Percentiles rank a stretch among this genome's conserved stretches.
These are phyloP conservation scores for Candida caryicola DNA, from an alignment of 805 yeast genomes.

Conservation along the genomic window DNA sequence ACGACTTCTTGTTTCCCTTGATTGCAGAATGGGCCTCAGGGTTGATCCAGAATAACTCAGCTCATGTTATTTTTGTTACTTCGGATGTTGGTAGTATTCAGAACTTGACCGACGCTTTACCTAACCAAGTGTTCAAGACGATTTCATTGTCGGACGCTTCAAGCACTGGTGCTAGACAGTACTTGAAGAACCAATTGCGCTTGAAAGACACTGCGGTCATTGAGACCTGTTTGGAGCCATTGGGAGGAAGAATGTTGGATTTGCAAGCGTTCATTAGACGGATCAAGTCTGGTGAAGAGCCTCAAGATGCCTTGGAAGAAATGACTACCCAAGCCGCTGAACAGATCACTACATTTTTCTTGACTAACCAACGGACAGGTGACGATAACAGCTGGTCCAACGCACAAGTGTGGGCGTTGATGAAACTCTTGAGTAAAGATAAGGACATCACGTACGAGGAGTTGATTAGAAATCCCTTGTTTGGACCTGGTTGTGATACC, in stretches of 20 bases:
- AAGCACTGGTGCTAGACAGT: slow-evolving; percentile 61
- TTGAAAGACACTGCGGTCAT: slow-evolving; percentile 36
- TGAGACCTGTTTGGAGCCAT: slow-evolving; percentile 59
- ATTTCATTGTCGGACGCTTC: slow-evolving; percentile 81
- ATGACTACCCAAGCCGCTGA: slow-evolving; percentile 84
- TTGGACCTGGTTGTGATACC: slow-evolving; percentile 51
- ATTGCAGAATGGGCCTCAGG: slow-evolving; percentile 88
- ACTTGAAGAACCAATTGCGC: slow-evolving; percentile 57
- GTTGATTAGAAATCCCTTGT: slow-evolving; percentile 55
- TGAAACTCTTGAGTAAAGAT: slow-evolving; percentile 56
- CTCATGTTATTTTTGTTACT: slow-evolving; percentile 86
- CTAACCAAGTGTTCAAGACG: slow-evolving; percentile 81
- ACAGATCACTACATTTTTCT: slow-evolving; percentile 80
- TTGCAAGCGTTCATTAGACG: slow-evolving; percentile 87
- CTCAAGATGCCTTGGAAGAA: slow-evolving; percentile 69
- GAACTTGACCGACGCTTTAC: slow-evolving; percentile 66
- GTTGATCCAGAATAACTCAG: slow-evolving; percentile 71
- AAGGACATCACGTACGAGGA: slow-evolving; percentile 50
- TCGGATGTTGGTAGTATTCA: slow-evolving; percentile 79
- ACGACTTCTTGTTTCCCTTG: slow-evolving; percentile 66
- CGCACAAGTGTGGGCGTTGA: slow-evolving; percentile 86
- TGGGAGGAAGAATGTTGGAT: slow-evolving; percentile 95
- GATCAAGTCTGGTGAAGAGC: slow-evolving; percentile 81
- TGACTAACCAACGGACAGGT: slow-evolving; percentile 26
- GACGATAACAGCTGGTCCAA: slow-evolving; percentile 53